Conservation (phyloP, 1,284 basidiomycete genomes). For the Microbotryum scabiosae region DNA sequence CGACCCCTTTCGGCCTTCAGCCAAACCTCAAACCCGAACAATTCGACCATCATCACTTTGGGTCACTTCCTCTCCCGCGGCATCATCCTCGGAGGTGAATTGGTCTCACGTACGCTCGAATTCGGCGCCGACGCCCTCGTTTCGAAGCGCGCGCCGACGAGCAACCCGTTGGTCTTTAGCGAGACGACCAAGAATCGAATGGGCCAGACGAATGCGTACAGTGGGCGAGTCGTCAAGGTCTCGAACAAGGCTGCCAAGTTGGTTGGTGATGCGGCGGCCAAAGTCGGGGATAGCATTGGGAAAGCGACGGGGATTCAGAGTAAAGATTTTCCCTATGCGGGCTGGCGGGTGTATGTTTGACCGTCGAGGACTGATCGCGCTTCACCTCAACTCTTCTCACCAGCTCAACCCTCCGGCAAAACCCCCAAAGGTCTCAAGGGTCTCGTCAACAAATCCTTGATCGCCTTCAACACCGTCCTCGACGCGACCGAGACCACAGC, state of each 20-base stretch:
- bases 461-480: slow-evolving; percentile 38
- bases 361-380: slow-evolving; percentile 5
- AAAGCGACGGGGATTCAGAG: slow-evolving; percentile 38
- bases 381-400: slow-evolving; percentile 1
- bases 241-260: slow-evolving; percentile 34
- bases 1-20: slow-evolving; percentile 12
- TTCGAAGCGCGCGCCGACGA: slow-evolving; percentile 15
- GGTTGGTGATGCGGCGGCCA: slow-evolving; percentile 35
- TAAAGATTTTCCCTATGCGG: neutral
- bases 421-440: slow-evolving; percentile 36
- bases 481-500: slow-evolving; percentile 38
- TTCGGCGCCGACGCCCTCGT: slow-evolving; percentile 33
- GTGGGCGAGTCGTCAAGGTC: slow-evolving; percentile 12
- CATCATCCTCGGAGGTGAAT: slow-evolving; percentile 35
- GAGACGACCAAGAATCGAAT: slow-evolving; percentile 21
- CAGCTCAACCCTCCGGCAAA: slow-evolving; percentile 9
- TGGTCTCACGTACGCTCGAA: slow-evolving; percentile 31
- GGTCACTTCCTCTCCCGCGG: slow-evolving; percentile 35
- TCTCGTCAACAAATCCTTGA: slow-evolving; percentile 36
- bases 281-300: slow-evolving; percentile 38
- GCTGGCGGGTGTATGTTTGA: too few relatives aligned
- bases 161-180: slow-evolving; percentile 31
- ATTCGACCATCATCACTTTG: slow-evolving; percentile 20
- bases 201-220: too few relatives aligned
- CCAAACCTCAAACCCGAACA: slow-evolving; percentile 9